Percentiles rank a stretch among this genome's conserved stretches.
phyloP scores from a whole-genome alignment of 345 rosid species.

The Lumnitzera littorea region DNA sequence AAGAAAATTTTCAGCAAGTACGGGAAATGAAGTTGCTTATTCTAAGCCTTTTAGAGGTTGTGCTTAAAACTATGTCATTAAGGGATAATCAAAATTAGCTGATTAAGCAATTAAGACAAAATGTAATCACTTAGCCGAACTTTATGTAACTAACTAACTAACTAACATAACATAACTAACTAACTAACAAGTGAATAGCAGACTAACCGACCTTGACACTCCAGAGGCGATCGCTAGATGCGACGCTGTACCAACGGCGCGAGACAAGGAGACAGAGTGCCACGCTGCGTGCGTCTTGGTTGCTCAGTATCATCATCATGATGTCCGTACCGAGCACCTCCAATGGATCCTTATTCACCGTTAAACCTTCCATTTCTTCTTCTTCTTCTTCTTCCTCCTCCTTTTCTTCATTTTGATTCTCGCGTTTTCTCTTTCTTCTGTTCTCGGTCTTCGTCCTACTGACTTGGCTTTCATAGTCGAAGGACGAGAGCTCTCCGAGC shows the following conservation, averaged over 20 bases:
- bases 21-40: no score
- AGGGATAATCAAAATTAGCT: no score
- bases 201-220: slow-evolving; percentile 27
- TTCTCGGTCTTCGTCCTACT: slow-evolving; percentile 1
- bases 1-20: no score
- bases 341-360: slow-evolving; percentile 27
- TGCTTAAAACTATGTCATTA: no score
- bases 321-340: slow-evolving; percentile 47
- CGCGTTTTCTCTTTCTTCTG: slow-evolving; percentile 9
- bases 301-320: slow-evolving; percentile 38
- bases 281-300: slow-evolving; percentile 66
- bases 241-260: slow-evolving; percentile 44
- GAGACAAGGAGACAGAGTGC: slow-evolving; percentile 48
- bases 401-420: slow-evolving; percentile 6
- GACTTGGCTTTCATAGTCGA: not conserved
- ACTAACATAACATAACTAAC: no score
- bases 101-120: no score
- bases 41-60: no score
- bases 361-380: slow-evolving; percentile 5
- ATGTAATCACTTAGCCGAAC: no score
- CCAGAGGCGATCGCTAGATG: slow-evolving; percentile 51
- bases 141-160: no score
- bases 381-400: not conserved
- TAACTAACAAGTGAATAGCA: not conserved
- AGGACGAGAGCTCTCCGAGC: not conserved